A percentile compares a stretch with the other conserved stretches of the same genome.
These are phyloP conservation scores for Leccinum rimulosum DNA, from an alignment of 768 basidiomycete species.

Conservation along the genomic window DNA sequence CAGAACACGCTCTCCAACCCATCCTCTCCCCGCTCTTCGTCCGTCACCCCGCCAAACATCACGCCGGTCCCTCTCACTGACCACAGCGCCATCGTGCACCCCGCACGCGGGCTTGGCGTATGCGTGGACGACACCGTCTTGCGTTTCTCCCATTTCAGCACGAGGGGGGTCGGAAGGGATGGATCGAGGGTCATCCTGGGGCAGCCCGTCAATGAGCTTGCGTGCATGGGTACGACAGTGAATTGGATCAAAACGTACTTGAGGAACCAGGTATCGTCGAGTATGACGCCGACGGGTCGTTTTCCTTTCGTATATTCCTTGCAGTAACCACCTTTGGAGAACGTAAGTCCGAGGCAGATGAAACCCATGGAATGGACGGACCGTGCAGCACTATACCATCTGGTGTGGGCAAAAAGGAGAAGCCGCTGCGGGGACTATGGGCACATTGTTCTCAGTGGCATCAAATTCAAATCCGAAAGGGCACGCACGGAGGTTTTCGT, in stretches of 20 bases:
- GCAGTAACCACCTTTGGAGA: slow-evolving; percentile 72
- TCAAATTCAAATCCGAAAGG: background rate
- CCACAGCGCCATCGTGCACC: slow-evolving; percentile 90
- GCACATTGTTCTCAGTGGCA: background rate
- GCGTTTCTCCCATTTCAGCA: slow-evolving; percentile 82
- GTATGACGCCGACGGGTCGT: slow-evolving; percentile 78
- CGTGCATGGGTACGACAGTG: background rate
- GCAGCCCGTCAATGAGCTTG: background rate
- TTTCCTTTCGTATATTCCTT: slow-evolving; percentile 89
- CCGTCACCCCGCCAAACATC: slow-evolving; percentile 85
- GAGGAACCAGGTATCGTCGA: slow-evolving; percentile 90
- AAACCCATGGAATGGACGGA: slow-evolving; percentile 23
- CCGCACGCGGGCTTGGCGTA: slow-evolving; percentile 69
- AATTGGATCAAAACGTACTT: slow-evolving; percentile 41
- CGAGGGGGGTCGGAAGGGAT: slow-evolving; percentile 33
- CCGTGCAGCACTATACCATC: slow-evolving; percentile 85
- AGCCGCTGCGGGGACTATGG: slow-evolving; percentile 70
- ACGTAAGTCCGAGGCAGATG: background rate
- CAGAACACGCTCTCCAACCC: slow-evolving; percentile 81
- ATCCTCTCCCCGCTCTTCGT: slow-evolving; percentile 85
- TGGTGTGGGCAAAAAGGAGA: slow-evolving; percentile 74
- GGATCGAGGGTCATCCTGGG: slow-evolving; percentile 34
- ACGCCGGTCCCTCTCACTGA: slow-evolving; percentile 62
- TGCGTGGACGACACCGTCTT: slow-evolving; percentile 60
- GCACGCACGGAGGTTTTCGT: slow-evolving; percentile 63